phyloP scores from a whole-genome alignment of 2,329 filamentous ascomycete species.

The Mycosphaerella arachidis region DNA sequence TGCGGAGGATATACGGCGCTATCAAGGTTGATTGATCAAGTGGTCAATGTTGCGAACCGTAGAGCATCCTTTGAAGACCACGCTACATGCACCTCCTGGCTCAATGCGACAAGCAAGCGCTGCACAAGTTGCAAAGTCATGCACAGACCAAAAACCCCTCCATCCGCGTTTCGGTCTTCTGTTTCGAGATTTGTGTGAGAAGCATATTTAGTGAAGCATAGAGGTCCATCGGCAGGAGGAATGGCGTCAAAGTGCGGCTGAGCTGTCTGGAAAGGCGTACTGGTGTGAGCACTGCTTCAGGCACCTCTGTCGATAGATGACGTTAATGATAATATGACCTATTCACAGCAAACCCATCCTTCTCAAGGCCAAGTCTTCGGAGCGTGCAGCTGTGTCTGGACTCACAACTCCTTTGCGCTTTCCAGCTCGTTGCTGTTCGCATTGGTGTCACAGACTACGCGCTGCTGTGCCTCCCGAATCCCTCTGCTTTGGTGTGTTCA shows the following conservation, averaged over 20 bases:
- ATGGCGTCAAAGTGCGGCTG: too few relatives aligned
- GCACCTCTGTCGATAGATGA: conserved; percentile 1
- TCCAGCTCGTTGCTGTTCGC: too few relatives aligned
- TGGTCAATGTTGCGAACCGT: too few relatives aligned
- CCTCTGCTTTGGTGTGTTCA: too few relatives aligned
- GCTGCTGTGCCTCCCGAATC: too few relatives aligned
- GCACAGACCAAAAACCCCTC: not conserved
- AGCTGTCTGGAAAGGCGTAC: not conserved
- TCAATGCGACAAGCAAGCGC: conserved; percentile 6
- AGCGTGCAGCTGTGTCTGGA: too few relatives aligned
- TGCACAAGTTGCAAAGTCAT: not conserved
- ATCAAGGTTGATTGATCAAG: conserved; percentile 36
- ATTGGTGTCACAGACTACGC: too few relatives aligned
- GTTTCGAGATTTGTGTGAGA: not conserved
- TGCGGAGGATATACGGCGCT: conserved; percentile 69
- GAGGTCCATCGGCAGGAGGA: not conserved
- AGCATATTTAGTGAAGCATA: not conserved
- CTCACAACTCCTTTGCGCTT: too few relatives aligned
- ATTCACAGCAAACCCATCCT: too few relatives aligned
- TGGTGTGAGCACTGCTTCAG: not conserved
- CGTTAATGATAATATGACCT: conserved; percentile 9
- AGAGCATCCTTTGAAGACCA: not conserved
- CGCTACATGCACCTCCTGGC: not conserved
- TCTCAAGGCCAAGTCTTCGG: not conserved
- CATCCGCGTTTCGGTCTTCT: not conserved